A percentile compares a stretch with the other conserved stretches of the same genome.
phyloP scores from a whole-genome alignment of 208 protist genomes.

The Herpetomonas tarakana region DNA sequence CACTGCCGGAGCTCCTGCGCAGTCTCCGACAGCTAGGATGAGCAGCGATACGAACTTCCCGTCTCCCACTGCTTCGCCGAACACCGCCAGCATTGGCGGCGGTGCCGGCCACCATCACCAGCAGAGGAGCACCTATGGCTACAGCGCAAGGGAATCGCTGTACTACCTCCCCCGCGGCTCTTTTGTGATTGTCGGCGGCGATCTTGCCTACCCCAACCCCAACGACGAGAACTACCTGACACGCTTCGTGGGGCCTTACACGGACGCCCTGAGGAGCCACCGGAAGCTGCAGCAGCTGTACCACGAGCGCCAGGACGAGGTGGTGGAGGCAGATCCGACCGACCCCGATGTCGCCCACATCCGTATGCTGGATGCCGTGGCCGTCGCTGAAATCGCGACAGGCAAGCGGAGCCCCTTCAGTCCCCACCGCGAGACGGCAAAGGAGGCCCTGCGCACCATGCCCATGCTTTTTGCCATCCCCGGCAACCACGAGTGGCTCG shows the following conservation, averaged over 20 bases:
- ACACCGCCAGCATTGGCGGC: not conserved
- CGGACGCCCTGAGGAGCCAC: conserved; percentile 50
- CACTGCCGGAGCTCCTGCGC: too few species aligned
- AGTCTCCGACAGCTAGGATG: too few species aligned
- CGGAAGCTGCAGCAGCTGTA: conserved; percentile 38
- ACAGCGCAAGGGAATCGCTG: not conserved
- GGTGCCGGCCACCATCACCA: too few species aligned
- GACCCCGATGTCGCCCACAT: conserved; percentile 61
- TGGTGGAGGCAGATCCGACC: conserved; percentile 35
- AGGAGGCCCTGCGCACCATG: conserved; percentile 52
- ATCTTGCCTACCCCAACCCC: conserved; percentile 81
- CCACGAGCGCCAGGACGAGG: conserved; percentile 33
- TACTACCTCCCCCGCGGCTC: conserved; percentile 57
- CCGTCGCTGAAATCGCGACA: conserved; percentile 27
- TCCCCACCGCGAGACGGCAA: conserved; percentile 20
- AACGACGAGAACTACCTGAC: conserved; percentile 66
- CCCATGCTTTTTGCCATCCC: conserved; percentile 83
- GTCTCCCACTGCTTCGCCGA: too few species aligned
- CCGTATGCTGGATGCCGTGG: conserved; percentile 42
- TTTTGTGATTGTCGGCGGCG: conserved; percentile 78
- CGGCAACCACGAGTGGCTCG: conserved; percentile 90
- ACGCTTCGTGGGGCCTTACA: conserved; percentile 74
- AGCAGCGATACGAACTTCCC: too few species aligned
- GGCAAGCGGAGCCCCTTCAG: conserved; percentile 23
- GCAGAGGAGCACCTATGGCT: not conserved